A percentile compares a stretch with the other conserved stretches of the same genome.
Conservation (phyloP, 2,329 filamentous ascomycete genomes). For the Hypoxylon sp. region DNA sequence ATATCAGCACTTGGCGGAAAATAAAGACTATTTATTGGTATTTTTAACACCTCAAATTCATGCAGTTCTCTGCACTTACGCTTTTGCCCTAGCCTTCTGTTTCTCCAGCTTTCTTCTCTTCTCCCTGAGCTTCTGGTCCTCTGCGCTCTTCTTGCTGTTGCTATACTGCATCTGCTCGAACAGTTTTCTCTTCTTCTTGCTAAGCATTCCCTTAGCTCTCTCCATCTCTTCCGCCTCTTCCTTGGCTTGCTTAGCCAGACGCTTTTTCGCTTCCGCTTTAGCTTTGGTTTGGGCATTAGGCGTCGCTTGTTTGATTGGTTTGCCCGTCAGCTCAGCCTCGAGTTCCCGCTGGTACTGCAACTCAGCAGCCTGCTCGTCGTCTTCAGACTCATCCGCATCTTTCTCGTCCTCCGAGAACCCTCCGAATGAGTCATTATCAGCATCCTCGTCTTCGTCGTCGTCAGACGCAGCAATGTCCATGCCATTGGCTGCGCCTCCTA, state of each 20-base stretch:
- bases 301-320: slow-evolving; percentile 59
- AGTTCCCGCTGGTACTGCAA: slow-evolving; percentile 86
- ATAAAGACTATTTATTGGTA: slow-evolving; percentile 26
- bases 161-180: slow-evolving; percentile 97
- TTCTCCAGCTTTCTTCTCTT: slow-evolving; percentile 93
- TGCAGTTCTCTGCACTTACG: slow-evolving; percentile 39
- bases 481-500: slow-evolving; percentile 54
- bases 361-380: slow-evolving; percentile 68
- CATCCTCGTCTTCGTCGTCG: slow-evolving; percentile 54
- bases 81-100: slow-evolving; percentile 49
- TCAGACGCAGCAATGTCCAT: slow-evolving; percentile 61
- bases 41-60: slow-evolving; percentile 25
- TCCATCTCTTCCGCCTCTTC: slow-evolving; percentile 88
- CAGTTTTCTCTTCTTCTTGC: slow-evolving; percentile 96
- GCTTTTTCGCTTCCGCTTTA: slow-evolving; percentile 75
- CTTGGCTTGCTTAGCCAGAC: slow-evolving; percentile 72
- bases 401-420: slow-evolving; percentile 62
- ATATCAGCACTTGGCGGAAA: neutral
- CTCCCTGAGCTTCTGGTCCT: slow-evolving; percentile 83
- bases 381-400: slow-evolving; percentile 52
- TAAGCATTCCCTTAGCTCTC: slow-evolving; percentile 96
- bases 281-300: slow-evolving; percentile 65
- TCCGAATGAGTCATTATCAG: slow-evolving; percentile 53
- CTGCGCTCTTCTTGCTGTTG: slow-evolving; percentile 90
- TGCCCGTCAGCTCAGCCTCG: slow-evolving; percentile 87